Percentiles rank a stretch among this genome's conserved stretches.
Evolutionary conservation across 768 basidiomycete genomes (phyloP).

Genomic region (Russula earlei): DNA sequence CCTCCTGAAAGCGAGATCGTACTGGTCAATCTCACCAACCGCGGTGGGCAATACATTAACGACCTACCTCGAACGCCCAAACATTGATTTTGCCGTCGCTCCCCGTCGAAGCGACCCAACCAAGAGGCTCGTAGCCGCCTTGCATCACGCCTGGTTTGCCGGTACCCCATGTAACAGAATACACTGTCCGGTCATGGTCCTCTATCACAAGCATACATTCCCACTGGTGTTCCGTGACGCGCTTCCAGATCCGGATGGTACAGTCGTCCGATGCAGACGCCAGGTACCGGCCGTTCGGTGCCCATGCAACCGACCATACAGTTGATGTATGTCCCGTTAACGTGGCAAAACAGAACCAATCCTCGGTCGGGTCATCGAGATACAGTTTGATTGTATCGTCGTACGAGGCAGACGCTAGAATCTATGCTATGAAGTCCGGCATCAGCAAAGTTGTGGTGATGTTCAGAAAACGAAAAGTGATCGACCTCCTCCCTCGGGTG

Average conservation of each 20-base stretch:
- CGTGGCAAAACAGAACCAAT: conserved; percentile 86
- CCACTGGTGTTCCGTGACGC: conserved; percentile 52
- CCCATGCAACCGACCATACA: conserved; percentile 85
- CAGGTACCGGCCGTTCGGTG: conserved; percentile 67
- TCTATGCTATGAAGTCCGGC: conserved; percentile 39
- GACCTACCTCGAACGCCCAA: conserved; percentile 59
- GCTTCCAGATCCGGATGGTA: conserved; percentile 79
- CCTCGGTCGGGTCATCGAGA: conserved; percentile 85
- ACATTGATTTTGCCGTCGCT: conserved; percentile 79
- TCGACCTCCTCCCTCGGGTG: conserved; percentile 84
- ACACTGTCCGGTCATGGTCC: conserved; percentile 69
- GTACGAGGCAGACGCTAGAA: conserved; percentile 93
- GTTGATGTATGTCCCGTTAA: conserved; percentile 77
- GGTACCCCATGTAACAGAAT: conserved; percentile 67
- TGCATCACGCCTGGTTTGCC: conserved; percentile 24
- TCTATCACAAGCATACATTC: conserved; percentile 48
- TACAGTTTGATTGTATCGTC: conserved; percentile 95
- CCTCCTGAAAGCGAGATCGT: not conserved
- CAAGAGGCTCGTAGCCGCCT: conserved; percentile 36
- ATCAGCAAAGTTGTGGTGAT: conserved; percentile 3
- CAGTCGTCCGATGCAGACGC: conserved; percentile 83
- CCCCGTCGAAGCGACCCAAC: conserved; percentile 79
- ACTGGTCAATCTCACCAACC: not conserved
- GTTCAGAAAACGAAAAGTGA: not conserved
- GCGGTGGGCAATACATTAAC: no score